phyloP scores from a whole-genome alignment of 1,284 basidiomycete species.

The Cutaneotrichosporon sp. region DNA sequence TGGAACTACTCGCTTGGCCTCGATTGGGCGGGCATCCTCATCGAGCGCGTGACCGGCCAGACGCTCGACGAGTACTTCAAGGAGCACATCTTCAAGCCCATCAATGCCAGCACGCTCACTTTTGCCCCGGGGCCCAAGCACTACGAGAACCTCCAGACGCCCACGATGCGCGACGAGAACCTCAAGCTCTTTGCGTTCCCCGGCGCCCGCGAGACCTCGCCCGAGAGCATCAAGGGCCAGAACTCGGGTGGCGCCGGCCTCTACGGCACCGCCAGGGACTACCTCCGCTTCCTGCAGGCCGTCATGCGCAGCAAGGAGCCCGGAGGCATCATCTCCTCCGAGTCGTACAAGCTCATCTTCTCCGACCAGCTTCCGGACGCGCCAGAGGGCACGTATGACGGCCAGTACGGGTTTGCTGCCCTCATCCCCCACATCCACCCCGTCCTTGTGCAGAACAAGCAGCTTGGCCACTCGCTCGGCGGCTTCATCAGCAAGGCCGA shows the following conservation, averaged over 20 bases:
- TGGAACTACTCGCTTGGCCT: slow-evolving; percentile 40
- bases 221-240: slow-evolving; percentile 63
- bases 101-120: slow-evolving; percentile 33
- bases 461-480: slow-evolving; percentile 27
- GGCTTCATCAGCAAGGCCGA: slow-evolving; percentile 22
- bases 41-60: slow-evolving; percentile 38
- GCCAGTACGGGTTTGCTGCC: slow-evolving; percentile 18
- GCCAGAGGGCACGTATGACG: slow-evolving; percentile 18
- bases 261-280: slow-evolving; percentile 42
- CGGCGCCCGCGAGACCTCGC: slow-evolving; percentile 56
- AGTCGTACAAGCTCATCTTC: slow-evolving; percentile 33
- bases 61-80: slow-evolving; percentile 43
- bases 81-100: slow-evolving; percentile 41
- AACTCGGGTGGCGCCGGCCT: slow-evolving; percentile 44
- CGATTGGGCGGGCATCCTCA: slow-evolving; percentile 46
- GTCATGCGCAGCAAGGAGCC: slow-evolving; percentile 22
- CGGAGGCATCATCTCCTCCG: slow-evolving; percentile 25
- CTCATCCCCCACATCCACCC: slow-evolving; percentile 16
- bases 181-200: slow-evolving; percentile 14
- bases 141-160: slow-evolving; percentile 9
- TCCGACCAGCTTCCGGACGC: slow-evolving; percentile 20
- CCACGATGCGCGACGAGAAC: slow-evolving; percentile 10
- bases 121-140: slow-evolving; percentile 34
- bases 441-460: background rate
- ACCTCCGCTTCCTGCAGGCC: slow-evolving; percentile 37